Conservation (phyloP, 768 basidiomycete species). For the Mycena sanguinolenta region DNA sequence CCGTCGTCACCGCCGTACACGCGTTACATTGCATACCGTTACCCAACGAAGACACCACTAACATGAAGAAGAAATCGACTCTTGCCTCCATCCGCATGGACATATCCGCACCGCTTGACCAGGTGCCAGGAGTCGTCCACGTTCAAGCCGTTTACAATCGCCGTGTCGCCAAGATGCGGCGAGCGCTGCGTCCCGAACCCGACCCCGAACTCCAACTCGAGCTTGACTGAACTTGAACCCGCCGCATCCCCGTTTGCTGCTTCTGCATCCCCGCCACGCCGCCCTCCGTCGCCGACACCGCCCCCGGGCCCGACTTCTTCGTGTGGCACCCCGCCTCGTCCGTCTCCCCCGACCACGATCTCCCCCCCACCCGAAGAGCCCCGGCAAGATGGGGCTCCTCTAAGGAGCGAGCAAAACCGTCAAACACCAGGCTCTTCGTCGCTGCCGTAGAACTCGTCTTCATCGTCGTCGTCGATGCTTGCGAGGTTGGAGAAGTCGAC, state of each 20-base stretch:
- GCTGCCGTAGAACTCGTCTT: constrained; percentile 88
- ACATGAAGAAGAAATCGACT: constrained; percentile 12
- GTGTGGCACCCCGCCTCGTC: background rate
- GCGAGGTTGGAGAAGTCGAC: constrained; percentile 92
- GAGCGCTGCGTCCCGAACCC: constrained; percentile 5
- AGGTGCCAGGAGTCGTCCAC: constrained; percentile 13
- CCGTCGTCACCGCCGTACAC: constrained; percentile 10
- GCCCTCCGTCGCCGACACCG: constrained; percentile 26
- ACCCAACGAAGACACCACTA: constrained; percentile 23
- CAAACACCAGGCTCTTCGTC: constrained; percentile 85
- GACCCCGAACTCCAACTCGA: constrained; percentile 5
- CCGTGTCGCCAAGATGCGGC: constrained; percentile 13
- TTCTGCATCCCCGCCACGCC: constrained; percentile 3
- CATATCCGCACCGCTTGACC: constrained; percentile 16
- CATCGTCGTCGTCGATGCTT: constrained; percentile 82
- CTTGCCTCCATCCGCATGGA: constrained; percentile 11
- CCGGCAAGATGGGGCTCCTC: constrained; percentile 78
- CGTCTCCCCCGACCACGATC: constrained; percentile 37
- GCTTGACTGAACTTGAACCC: background rate
- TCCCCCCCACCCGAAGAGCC: constrained; percentile 79
- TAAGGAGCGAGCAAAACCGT: constrained; percentile 85
- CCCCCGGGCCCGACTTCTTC: constrained; percentile 41
- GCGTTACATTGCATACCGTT: constrained; percentile 10
- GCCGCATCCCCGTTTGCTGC: background rate
- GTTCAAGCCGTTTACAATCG: background rate